phyloP scores from a whole-genome alignment of 2,329 filamentous ascomycete genomes.

The Thielaviopsis musarum region DNA sequence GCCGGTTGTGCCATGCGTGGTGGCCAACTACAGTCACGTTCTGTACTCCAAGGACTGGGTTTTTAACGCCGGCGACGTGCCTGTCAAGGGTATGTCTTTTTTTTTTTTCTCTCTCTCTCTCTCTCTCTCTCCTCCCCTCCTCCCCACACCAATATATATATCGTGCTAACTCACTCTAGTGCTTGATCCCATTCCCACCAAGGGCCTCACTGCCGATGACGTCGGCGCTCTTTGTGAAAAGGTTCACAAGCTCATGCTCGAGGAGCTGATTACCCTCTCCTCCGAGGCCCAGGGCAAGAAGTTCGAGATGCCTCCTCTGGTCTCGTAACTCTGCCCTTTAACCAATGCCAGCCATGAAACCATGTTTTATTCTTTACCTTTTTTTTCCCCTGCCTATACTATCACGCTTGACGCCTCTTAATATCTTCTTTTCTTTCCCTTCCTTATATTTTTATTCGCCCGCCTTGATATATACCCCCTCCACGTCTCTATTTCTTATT shows the following conservation, averaged over 20 bases:
- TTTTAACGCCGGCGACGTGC: slow-evolving; percentile 54
- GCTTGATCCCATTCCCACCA: slow-evolving; percentile 63
- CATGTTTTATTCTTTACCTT: not conserved
- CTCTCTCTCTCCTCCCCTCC: not conserved
- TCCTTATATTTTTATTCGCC: not conserved
- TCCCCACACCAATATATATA: not conserved
- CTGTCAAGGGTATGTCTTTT: slow-evolving; percentile 47
- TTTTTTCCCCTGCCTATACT: not conserved
- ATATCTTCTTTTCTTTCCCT: not conserved
- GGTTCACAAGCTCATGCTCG: slow-evolving; percentile 61
- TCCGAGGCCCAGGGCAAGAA: slow-evolving; percentile 28
- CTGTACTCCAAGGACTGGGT: slow-evolving; percentile 45
- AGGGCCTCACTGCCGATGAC: slow-evolving; percentile 54
- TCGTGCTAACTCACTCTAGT: slow-evolving; percentile 30
- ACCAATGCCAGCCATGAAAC: not conserved
- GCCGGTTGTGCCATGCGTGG: slow-evolving; percentile 73
- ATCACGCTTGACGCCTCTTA: not conserved
- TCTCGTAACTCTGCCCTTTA: not conserved
- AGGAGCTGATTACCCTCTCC: slow-evolving; percentile 40
- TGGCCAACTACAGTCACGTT: slow-evolving; percentile 63
- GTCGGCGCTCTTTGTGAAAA: slow-evolving; percentile 55
- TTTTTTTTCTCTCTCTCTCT: not conserved
- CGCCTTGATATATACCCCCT: not conserved
- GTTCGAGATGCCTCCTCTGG: slow-evolving; percentile 11
- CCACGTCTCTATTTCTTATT: not conserved